phyloP scores from a whole-genome alignment of 495 filamentous ascomycete genomes.

The Annulohypoxylon nitens region DNA sequence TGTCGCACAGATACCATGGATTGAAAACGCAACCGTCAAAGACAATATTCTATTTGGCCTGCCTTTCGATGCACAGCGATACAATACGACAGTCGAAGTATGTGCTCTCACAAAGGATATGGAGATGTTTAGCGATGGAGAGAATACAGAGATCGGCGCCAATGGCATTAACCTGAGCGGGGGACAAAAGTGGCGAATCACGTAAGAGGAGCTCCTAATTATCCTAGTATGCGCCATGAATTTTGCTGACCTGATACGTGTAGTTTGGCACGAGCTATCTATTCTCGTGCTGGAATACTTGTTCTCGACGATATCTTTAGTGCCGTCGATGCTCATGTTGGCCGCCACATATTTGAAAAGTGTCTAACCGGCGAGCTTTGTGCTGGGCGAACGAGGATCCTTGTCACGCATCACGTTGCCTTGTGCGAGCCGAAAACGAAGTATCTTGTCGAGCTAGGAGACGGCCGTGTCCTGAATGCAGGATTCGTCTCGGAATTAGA shows the following conservation, averaged over 20 bases:
- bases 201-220: constrained; percentile 49
- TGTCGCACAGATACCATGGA: constrained; percentile 87
- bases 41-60: constrained; percentile 83
- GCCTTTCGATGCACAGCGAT: constrained; percentile 73
- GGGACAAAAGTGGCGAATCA: constrained; percentile 85
- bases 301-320: constrained; percentile 90
- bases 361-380: constrained; percentile 78
- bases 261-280: constrained; percentile 78
- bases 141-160: constrained; percentile 82
- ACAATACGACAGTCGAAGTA: constrained; percentile 72
- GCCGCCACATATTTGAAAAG: constrained; percentile 80
- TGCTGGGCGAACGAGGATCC: constrained; percentile 76
- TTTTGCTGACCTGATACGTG: constrained; percentile 10
- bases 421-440: constrained; percentile 76
- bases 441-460: constrained; percentile 76
- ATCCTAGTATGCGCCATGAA: too few species aligned
- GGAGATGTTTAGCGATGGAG: constrained; percentile 78
- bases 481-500: constrained; percentile 70
- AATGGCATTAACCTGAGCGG: constrained; percentile 89
- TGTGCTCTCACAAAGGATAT: constrained; percentile 82
- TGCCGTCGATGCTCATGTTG: constrained; percentile 79
- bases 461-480: constrained; percentile 73
- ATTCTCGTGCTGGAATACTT: constrained; percentile 82
- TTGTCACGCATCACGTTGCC: constrained; percentile 86
- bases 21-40: constrained; percentile 82